Evolutionary conservation across 1,284 basidiomycete species (phyloP).

Genomic region (Naganishia liquefaciens): DNA sequence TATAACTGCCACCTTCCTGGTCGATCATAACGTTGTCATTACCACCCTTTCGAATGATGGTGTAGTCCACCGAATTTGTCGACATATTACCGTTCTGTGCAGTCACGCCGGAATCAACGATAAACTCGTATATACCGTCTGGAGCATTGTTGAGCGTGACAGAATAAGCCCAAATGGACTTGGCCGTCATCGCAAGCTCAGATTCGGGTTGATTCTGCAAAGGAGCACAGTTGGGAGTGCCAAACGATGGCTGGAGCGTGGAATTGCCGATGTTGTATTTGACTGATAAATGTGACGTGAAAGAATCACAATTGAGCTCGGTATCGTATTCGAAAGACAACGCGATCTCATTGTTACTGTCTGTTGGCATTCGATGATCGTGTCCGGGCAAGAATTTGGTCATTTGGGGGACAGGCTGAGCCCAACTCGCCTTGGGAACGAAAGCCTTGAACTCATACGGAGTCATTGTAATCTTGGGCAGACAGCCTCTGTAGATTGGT

Average conservation of each 20-base stretch:
- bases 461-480: conserved; percentile 65
- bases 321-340: conserved; percentile 76
- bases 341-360: conserved; percentile 63
- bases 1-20: conserved; percentile 69
- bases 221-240: conserved; percentile 45
- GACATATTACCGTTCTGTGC: conserved; percentile 57
- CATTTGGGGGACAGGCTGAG: conserved; percentile 67
- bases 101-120: conserved; percentile 57
- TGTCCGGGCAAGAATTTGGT: conserved; percentile 81
- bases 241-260: conserved; percentile 58
- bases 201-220: conserved; percentile 53
- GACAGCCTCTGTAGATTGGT: conserved; percentile 72
- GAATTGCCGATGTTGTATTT: conserved; percentile 69
- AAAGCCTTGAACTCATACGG: conserved; percentile 78
- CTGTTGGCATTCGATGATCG: conserved; percentile 67
- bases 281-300: conserved; percentile 65
- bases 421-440: conserved; percentile 69
- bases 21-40: conserved; percentile 76
- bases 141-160: conserved; percentile 70
- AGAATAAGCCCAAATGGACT: conserved; percentile 69
- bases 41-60: conserved; percentile 75
- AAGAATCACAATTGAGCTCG: conserved; percentile 69
- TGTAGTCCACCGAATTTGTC: conserved; percentile 62
- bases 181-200: conserved; percentile 58
- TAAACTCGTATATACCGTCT: conserved; percentile 76